Evolutionary conservation across 2,329 filamentous ascomycete species (phyloP).

Genomic region (Ascochyta koolunga): DNA sequence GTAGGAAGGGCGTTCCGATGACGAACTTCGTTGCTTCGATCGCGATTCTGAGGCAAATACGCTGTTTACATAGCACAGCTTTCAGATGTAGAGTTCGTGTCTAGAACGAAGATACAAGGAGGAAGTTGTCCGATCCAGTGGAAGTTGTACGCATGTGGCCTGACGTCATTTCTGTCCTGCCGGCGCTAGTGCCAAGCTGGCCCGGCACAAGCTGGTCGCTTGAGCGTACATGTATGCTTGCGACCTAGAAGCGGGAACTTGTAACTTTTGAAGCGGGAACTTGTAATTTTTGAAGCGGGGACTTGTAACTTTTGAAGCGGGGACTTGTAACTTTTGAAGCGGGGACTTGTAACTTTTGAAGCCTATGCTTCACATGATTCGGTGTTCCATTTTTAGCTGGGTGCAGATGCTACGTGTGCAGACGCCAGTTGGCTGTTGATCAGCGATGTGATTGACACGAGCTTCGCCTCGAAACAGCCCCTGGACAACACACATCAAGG

Average conservation of each 20-base stretch:
- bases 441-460: neutral
- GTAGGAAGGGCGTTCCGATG: neutral
- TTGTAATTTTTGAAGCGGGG: too few relatives aligned
- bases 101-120: neutral
- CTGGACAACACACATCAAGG: conserved; percentile 6
- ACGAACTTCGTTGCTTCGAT: neutral
- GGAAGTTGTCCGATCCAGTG: neutral
- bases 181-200: too few relatives aligned
- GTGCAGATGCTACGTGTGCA: too few relatives aligned
- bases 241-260: too few relatives aligned
- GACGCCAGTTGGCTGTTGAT: neutral
- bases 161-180: conserved; percentile 2
- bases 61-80: neutral
- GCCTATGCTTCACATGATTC: neutral
- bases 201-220: neutral
- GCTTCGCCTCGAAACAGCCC: conserved; percentile 6
- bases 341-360: neutral
- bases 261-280: too few relatives aligned
- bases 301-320: too few relatives aligned
- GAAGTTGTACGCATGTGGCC: neutral
- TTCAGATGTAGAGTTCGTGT: too few relatives aligned
- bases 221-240: too few relatives aligned
- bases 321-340: neutral
- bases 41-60: neutral
- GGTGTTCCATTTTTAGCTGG: too few relatives aligned